These are phyloP conservation scores for Xylaria sp. DNA, from an alignment of 2,329 filamentous ascomycete genomes.

Conservation along the genomic window DNA sequence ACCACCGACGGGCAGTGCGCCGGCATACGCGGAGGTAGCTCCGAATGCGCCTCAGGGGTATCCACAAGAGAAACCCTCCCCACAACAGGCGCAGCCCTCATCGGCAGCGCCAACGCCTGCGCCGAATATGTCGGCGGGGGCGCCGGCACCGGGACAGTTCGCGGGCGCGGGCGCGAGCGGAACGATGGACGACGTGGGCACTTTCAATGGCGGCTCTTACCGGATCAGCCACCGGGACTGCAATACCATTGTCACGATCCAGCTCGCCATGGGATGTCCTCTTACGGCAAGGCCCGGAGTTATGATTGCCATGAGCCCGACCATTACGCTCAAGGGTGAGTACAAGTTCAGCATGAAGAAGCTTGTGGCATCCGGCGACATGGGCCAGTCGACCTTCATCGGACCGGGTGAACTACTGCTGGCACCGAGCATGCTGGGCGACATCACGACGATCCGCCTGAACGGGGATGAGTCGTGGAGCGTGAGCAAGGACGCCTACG, in stretches of 20 bases:
- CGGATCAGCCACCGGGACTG: constrained; percentile 91
- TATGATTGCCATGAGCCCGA: constrained; percentile 96
- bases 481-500: constrained; percentile 86
- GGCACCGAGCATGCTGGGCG: constrained; percentile 82
- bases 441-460: constrained; percentile 84
- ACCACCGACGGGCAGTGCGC: constrained; percentile 40
- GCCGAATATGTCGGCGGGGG: constrained; percentile 52
- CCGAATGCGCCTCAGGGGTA: constrained; percentile 46
- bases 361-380: constrained; percentile 82
- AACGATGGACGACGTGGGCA: constrained; percentile 86
- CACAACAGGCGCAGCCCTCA: constrained; percentile 27
- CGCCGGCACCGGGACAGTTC: constrained; percentile 66
- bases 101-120: constrained; percentile 42
- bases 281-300: constrained; percentile 82
- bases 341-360: constrained; percentile 93
- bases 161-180: constrained; percentile 72
- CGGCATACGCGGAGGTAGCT: constrained; percentile 44
- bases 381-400: constrained; percentile 82
- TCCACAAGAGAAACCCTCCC: constrained; percentile 50
- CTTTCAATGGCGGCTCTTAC: constrained; percentile 96
- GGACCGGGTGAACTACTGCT: constrained; percentile 92
- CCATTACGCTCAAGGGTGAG: constrained; percentile 82
- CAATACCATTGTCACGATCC: constrained; percentile 89
- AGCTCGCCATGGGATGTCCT: constrained; percentile 89
- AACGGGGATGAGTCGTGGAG: constrained; percentile 80